Percentiles rank a stretch among this genome's conserved stretches.
These are phyloP conservation scores for Dichomitus squalens DNA, from an alignment of 1,284 basidiomycete genomes.

Conservation along the genomic window DNA sequence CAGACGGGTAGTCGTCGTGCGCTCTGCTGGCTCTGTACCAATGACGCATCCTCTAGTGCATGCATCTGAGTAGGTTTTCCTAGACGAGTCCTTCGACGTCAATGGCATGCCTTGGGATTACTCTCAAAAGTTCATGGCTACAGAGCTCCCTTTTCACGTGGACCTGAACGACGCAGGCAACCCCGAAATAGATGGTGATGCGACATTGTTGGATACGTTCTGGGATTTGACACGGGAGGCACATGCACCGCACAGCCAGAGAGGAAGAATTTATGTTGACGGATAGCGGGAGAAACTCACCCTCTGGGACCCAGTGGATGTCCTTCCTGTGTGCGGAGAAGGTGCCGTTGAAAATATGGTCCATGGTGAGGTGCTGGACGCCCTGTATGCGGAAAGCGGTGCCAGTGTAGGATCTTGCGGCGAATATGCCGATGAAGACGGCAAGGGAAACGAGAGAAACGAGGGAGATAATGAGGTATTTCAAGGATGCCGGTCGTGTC, in stretches of 20 bases:
- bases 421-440: conserved; percentile 66
- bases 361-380: conserved; percentile 74
- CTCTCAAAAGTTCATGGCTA: no score
- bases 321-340: conserved; percentile 53
- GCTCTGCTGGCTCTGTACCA: no score
- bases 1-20: no score
- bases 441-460: conserved; percentile 56
- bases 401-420: conserved; percentile 69
- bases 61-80: no score
- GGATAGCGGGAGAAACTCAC: conserved; percentile 42
- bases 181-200: no score
- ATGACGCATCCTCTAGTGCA: no score
- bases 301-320: conserved; percentile 87
- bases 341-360: conserved; percentile 90
- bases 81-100: no score
- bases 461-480: conserved; percentile 57
- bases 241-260: neutral
- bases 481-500: conserved; percentile 51
- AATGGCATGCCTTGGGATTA: no score
- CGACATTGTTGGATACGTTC: no score
- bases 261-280: neutral
- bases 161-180: no score
- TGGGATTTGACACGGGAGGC: no score
- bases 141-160: no score
- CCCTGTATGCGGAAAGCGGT: conserved; percentile 55